Evolutionary conservation across 1,139 yeast species (phyloP).

Genomic region (Blastobotrys arbuscula): DNA sequence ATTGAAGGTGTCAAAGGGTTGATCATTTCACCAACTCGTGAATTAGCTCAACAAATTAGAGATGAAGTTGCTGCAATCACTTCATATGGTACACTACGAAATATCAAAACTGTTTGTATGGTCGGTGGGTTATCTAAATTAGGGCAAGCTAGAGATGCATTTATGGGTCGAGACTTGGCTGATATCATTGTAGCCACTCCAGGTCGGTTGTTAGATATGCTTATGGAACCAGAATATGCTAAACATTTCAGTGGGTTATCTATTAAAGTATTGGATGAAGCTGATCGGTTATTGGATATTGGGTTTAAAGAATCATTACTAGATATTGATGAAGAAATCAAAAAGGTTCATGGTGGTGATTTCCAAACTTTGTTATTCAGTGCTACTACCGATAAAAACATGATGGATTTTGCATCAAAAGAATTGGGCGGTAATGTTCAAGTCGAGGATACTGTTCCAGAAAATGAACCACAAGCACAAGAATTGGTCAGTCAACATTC

Average conservation of each 20-base stretch:
- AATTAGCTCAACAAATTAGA: slow-evolving; percentile 79
- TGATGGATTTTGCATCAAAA: slow-evolving; percentile 56
- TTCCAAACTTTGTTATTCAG: slow-evolving; percentile 69
- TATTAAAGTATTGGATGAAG: slow-evolving; percentile 79
- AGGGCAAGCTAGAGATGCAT: slow-evolving; percentile 36
- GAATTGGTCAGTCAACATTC: slow-evolving; percentile 70
- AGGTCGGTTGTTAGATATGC: slow-evolving; percentile 69
- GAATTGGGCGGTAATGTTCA: slow-evolving; percentile 57
- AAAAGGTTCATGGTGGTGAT: slow-evolving; percentile 24
- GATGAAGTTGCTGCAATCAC: slow-evolving; percentile 48
- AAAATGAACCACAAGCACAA: slow-evolving; percentile 70
- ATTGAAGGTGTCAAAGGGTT: slow-evolving; percentile 43
- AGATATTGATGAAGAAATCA: slow-evolving; percentile 47
- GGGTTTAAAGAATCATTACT: slow-evolving; percentile 66
- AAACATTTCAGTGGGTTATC: slow-evolving; percentile 49
- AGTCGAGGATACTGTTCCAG: slow-evolving; percentile 70
- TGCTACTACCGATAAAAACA: slow-evolving; percentile 76
- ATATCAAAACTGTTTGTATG: slow-evolving; percentile 36
- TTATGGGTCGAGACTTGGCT: slow-evolving; percentile 27
- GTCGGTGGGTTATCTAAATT: slow-evolving; percentile 49
- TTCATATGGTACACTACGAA: slow-evolving; percentile 33
- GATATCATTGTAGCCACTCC: slow-evolving; percentile 83
- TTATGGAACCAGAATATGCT: slow-evolving; percentile 41
- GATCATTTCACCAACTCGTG: slow-evolving; percentile 87
- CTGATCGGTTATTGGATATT: slow-evolving; percentile 72